phyloP scores from a whole-genome alignment of 768 basidiomycete genomes.

The Xerocomus potaroensis region DNA sequence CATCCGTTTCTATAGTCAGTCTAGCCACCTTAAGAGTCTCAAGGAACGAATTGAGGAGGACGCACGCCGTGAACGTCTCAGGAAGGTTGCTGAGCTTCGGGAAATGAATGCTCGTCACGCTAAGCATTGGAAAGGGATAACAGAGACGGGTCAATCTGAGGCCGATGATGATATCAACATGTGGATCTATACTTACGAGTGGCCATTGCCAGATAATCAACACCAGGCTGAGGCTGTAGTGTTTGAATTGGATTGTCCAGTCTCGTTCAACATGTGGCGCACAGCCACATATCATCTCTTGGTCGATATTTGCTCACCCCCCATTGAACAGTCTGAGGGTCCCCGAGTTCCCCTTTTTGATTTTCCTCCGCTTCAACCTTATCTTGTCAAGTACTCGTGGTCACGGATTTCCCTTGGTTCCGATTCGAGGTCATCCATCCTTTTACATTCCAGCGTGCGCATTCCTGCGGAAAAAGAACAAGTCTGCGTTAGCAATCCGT shows the following conservation, averaged over 20 bases:
- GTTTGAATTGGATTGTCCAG: neutral
- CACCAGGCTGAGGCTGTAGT: neutral
- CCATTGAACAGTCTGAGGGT: neutral
- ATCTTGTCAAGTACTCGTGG: constrained; percentile 1
- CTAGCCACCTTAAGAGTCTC: neutral
- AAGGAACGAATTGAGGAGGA: neutral
- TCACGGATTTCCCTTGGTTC: constrained; percentile 36
- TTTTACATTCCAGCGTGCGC: constrained; percentile 29
- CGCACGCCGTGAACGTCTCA: neutral
- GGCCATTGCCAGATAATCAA: constrained; percentile 39
- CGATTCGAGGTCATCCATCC: constrained; percentile 20
- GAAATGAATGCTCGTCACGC: neutral
- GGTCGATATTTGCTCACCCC: constrained; percentile 29
- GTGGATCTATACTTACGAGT: constrained; percentile 32
- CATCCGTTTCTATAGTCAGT: neutral
- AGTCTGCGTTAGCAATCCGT: constrained; percentile 29
- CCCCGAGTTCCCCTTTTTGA: too few relatives aligned
- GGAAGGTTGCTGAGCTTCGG: neutral
- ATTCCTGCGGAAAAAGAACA: constrained; percentile 14
- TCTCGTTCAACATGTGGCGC: neutral
- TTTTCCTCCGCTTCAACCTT: too few relatives aligned
- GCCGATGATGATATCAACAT: neutral
- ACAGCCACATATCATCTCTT: constrained; percentile 24
- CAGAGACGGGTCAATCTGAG: neutral
- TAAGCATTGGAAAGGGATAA: too few relatives aligned